phyloP scores from a whole-genome alignment of 441 rosid species.

The Bruguiera hainesii region DNA sequence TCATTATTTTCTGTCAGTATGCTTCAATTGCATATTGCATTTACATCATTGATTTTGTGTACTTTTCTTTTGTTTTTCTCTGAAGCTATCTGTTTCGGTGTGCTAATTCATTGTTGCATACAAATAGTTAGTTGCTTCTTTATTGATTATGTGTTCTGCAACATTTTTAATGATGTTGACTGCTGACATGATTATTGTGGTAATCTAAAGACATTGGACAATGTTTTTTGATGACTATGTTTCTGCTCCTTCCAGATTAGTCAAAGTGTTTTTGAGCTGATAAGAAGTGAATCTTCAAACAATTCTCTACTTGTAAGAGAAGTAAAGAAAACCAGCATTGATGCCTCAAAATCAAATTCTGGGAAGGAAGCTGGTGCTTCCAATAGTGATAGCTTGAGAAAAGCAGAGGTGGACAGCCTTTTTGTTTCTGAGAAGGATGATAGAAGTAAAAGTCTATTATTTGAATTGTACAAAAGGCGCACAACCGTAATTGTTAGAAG shows the following conservation, averaged over 20 bases:
- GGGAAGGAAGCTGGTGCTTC: slow-evolving; percentile 29
- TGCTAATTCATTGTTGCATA: background rate
- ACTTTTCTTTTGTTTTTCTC: too few relatives aligned
- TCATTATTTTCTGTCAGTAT: too few relatives aligned
- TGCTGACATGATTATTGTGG: background rate
- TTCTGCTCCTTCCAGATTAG: slow-evolving; percentile 58
- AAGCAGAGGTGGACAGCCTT: slow-evolving; percentile 24
- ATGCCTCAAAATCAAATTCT: slow-evolving; percentile 32
- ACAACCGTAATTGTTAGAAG: slow-evolving; percentile 77
- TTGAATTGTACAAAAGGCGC: slow-evolving; percentile 86
- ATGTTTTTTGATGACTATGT: slow-evolving; percentile 16
- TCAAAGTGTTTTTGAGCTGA: slow-evolving; percentile 69
- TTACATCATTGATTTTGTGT: background rate
- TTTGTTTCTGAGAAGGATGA: slow-evolving; percentile 37
- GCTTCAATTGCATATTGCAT: too few relatives aligned
- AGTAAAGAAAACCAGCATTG: slow-evolving; percentile 25
- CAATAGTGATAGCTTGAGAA: slow-evolving; percentile 21
- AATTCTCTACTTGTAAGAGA: slow-evolving; percentile 39
- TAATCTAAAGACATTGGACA: slow-evolving; percentile 16
- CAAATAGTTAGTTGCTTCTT: background rate
- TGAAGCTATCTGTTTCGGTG: background rate
- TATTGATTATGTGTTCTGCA: too few relatives aligned
- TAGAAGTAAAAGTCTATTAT: slow-evolving; percentile 48
- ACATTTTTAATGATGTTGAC: too few relatives aligned
- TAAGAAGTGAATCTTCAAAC: slow-evolving; percentile 51